Evolutionary conservation across 2,329 filamentous ascomycete species (phyloP).

Genomic region (Hysterium pulicare): DNA sequence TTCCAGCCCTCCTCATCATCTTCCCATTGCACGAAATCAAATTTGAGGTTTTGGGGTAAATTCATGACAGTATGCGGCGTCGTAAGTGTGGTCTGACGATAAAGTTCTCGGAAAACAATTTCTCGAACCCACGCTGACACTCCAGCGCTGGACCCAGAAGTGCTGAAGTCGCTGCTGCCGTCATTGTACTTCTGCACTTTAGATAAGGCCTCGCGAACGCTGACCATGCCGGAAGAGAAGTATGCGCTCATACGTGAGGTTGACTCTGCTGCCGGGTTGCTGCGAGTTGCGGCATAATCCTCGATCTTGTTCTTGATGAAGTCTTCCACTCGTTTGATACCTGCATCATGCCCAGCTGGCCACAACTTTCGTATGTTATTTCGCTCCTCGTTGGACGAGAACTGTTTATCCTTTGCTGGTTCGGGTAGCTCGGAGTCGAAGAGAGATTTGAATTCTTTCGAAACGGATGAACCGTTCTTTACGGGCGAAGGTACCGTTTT

Average conservation of each 20-base stretch:
- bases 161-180: conserved; percentile 42
- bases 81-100: conserved; percentile 46
- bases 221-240: conserved; percentile 46
- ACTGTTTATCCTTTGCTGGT: conserved; percentile 41
- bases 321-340: conserved; percentile 37
- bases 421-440: conserved; percentile 33
- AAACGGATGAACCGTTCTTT: conserved; percentile 31
- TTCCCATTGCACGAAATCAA: conserved; percentile 51
- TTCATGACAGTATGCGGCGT: conserved; percentile 51
- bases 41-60: conserved; percentile 50
- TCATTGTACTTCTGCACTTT: conserved; percentile 42
- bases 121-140: conserved; percentile 49
- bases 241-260: conserved; percentile 44
- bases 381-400: conserved; percentile 36
- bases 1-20: conserved; percentile 49
- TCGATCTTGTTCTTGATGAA: conserved; percentile 44
- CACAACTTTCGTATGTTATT: conserved; percentile 43
- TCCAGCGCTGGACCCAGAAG: conserved; percentile 33
- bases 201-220: conserved; percentile 45
- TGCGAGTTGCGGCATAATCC: conserved; percentile 41
- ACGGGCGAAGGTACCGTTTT: conserved; percentile 42
- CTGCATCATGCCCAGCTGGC: conserved; percentile 45
- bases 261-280: conserved; percentile 40
- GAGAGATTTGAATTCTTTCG: conserved; percentile 27
- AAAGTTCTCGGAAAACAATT: conserved; percentile 51